Evolutionary conservation across 441 rosid genomes (phyloP).

Genomic region (Gossypium aridum): DNA sequence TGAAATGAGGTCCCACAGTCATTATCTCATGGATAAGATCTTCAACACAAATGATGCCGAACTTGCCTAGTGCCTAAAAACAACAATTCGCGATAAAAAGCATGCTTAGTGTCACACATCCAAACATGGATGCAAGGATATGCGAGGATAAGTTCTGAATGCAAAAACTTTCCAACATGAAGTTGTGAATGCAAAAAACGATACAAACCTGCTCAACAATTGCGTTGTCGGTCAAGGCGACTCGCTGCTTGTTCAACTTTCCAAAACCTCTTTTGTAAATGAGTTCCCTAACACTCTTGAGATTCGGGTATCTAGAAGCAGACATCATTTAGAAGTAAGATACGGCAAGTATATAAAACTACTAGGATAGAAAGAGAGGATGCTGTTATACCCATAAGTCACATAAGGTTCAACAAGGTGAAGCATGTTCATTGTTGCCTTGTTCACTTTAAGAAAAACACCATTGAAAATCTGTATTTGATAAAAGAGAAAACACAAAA

Average conservation of each 20-base stretch:
- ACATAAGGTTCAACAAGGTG: constrained; percentile 79
- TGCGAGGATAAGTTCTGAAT: no score
- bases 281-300: neutral
- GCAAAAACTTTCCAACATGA: neutral
- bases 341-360: neutral
- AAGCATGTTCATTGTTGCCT: constrained; percentile 80
- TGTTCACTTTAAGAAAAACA: constrained; percentile 76
- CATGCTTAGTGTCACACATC: no score
- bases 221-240: neutral
- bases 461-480: constrained; percentile 60
- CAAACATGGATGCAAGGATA: no score
- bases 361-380: neutral
- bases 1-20: constrained; percentile 80
- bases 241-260: neutral
- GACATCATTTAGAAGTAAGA: neutral
- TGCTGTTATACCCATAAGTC: constrained; percentile 51
- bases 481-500: neutral
- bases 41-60: constrained; percentile 58
- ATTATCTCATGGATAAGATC: constrained; percentile 76
- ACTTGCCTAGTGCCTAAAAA: constrained; percentile 35
- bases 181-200: neutral
- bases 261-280: constrained; percentile 2
- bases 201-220: neutral
- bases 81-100: no score
- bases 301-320: constrained; percentile 30